Evolutionary conservation across 176 grass and related monocot species (phyloP).

Genomic region (Ampelocalamus luodianensis): DNA sequence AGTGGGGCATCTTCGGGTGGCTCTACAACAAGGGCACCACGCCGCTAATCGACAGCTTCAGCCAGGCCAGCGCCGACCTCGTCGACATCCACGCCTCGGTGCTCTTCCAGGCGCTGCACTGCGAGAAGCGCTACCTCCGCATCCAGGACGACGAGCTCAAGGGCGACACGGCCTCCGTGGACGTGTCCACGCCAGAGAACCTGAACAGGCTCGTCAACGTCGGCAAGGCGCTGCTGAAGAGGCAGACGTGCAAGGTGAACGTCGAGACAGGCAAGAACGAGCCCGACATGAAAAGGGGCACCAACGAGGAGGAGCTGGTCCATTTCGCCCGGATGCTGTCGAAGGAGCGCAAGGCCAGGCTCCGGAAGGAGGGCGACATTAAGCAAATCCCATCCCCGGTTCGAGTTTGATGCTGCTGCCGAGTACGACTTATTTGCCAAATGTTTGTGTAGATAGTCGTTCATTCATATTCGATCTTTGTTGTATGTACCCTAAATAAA

Average conservation of each 20-base stretch:
- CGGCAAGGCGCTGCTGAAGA: constrained; percentile 51
- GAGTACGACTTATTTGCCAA: no score
- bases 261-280: constrained; percentile 52
- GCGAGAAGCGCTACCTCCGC: constrained; percentile 50
- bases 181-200: constrained; percentile 50
- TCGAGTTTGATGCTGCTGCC: no score
- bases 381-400: no score
- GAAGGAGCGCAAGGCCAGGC: constrained; percentile 33
- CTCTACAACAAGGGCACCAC: constrained; percentile 47
- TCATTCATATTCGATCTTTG: no score
- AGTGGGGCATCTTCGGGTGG: constrained; percentile 47
- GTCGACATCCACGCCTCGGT: constrained; percentile 68
- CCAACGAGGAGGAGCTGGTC: constrained; percentile 51
- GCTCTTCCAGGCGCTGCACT: constrained; percentile 57
- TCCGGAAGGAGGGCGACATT: constrained; percentile 8
- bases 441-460: no score
- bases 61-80: constrained; percentile 58
- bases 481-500: no score
- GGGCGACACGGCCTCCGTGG: constrained; percentile 39
- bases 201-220: constrained; percentile 38
- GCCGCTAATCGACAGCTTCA: constrained; percentile 54
- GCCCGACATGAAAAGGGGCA: neutral
- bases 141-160: constrained; percentile 58
- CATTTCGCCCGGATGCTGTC: constrained; percentile 47
- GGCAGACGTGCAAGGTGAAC: constrained; percentile 47